phyloP scores from a whole-genome alignment of 2,329 filamentous ascomycete species.

The Lachnum nothofagi region DNA sequence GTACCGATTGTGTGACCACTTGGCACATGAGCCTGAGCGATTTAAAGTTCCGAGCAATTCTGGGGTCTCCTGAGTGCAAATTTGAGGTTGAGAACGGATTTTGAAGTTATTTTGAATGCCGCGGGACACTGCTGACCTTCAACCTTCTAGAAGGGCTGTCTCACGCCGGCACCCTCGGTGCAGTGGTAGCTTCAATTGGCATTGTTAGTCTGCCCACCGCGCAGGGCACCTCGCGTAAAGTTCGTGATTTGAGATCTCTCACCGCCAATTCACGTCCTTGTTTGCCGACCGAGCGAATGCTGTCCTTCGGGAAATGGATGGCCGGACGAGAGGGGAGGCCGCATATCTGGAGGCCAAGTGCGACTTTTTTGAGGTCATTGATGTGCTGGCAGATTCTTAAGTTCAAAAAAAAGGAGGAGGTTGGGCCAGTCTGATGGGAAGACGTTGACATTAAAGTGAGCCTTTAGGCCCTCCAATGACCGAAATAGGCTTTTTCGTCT shows the following conservation, averaged over 20 bases:
- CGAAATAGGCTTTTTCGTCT: not conserved
- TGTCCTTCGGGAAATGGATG: constrained; percentile 10
- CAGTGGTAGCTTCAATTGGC: not conserved
- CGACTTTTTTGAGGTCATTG: constrained; percentile 15
- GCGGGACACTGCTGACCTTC: not conserved
- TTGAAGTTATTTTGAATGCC: not conserved
- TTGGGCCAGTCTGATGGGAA: constrained; percentile 24
- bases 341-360: constrained; percentile 31
- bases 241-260: constrained; percentile 20
- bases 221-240: constrained; percentile 19
- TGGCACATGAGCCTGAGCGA: not conserved
- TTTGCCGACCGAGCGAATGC: constrained; percentile 16
- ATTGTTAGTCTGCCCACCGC: constrained; percentile 11
- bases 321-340: constrained; percentile 23
- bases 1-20: not conserved
- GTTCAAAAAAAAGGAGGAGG: constrained; percentile 18
- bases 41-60: not conserved
- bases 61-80: not conserved
- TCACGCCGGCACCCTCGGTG: not conserved
- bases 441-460: constrained; percentile 23
- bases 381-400: constrained; percentile 27
- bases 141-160: not conserved
- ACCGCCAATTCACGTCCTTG: constrained; percentile 25
- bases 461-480: not conserved
- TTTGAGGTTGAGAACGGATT: not conserved